These are phyloP conservation scores for Alternaria novae-zelandiae DNA, from an alignment of 2,329 filamentous ascomycete species.

Conservation along the genomic window DNA sequence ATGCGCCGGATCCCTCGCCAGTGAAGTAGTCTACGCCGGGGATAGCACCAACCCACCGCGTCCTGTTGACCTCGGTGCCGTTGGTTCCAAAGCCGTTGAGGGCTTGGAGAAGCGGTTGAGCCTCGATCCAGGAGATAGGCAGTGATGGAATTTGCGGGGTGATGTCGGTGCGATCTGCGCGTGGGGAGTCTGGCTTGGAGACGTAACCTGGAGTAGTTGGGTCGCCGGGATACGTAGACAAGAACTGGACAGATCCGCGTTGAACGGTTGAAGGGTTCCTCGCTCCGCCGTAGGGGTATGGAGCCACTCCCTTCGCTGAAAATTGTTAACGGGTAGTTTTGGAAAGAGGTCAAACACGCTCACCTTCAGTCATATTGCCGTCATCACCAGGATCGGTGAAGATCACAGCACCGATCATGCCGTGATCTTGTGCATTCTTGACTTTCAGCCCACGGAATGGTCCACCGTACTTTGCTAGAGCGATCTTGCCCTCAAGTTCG, in stretches of 20 bases:
- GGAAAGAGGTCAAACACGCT: background rate
- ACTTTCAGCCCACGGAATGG: constrained; percentile 57
- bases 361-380: constrained; percentile 52
- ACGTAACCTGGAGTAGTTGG: constrained; percentile 67
- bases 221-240: constrained; percentile 61
- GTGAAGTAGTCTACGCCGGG: constrained; percentile 45
- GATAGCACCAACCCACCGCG: constrained; percentile 46
- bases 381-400: constrained; percentile 56
- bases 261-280: constrained; percentile 56
- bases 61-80: constrained; percentile 48
- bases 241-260: constrained; percentile 62
- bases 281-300: constrained; percentile 53
- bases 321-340: background rate
- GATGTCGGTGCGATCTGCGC: constrained; percentile 67
- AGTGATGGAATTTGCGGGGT: constrained; percentile 83
- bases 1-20: constrained; percentile 60
- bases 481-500: constrained; percentile 56
- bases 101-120: constrained; percentile 78
- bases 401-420: constrained; percentile 55
- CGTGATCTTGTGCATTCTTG: constrained; percentile 55
- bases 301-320: constrained; percentile 50
- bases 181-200: constrained; percentile 78
- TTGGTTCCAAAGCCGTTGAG: constrained; percentile 82
- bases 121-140: constrained; percentile 83
- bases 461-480: constrained; percentile 54